These are phyloP conservation scores for Coemansia sp. DNA, from an alignment of 192 early-diverging fungal genomes.

Conservation along the genomic window DNA sequence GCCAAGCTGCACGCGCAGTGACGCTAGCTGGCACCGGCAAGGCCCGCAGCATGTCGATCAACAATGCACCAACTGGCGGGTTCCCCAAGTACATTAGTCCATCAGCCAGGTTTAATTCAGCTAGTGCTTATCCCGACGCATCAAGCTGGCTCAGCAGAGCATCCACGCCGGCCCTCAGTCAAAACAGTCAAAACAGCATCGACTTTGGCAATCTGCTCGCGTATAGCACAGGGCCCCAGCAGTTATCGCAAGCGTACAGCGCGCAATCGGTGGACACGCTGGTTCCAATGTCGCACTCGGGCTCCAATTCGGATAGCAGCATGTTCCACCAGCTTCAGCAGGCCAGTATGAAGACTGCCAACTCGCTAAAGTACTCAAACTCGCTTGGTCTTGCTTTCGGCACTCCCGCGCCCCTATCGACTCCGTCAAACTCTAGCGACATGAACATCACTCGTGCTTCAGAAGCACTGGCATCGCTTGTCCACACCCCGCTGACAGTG, in stretches of 20 bases:
- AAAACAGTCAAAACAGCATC: neutral
- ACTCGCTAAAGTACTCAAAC: neutral
- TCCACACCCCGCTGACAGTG: neutral
- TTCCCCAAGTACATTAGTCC: neutral
- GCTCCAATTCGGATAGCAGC: neutral
- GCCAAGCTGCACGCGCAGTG: constrained; percentile 3
- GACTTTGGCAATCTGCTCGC: neutral
- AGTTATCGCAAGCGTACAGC: neutral
- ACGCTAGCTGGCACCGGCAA: constrained; percentile 9
- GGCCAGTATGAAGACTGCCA: neutral
- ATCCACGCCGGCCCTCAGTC: neutral
- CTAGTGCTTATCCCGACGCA: neutral
- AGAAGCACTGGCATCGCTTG: neutral
- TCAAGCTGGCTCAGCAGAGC: neutral
- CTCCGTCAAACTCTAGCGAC: neutral
- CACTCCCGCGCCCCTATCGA: neutral
- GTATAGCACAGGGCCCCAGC: neutral
- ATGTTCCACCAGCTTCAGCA: neutral
- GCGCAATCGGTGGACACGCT: neutral
- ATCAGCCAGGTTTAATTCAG: neutral
- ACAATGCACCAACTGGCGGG: neutral
- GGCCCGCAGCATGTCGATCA: constrained; percentile 28
- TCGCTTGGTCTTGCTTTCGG: neutral
- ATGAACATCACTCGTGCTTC: neutral
- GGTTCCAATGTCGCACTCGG: neutral